Conservation (phyloP, 192 early-diverging fungal genomes). For the Rhizophagus clarus region DNA sequence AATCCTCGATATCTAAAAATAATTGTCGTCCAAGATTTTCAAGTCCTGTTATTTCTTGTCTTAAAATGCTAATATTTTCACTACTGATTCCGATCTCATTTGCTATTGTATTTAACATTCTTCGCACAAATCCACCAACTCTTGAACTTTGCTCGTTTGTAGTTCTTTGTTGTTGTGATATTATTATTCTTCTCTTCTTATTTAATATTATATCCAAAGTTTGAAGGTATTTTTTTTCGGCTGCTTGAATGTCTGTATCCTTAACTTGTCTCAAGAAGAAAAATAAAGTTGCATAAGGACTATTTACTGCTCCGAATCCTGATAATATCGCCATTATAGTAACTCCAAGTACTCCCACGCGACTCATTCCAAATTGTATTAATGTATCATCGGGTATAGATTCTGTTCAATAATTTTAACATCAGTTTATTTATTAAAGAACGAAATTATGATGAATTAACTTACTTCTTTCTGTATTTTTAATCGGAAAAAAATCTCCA, state of each 20-base stretch:
- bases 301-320: slow-evolving; percentile 93
- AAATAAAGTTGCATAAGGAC: slow-evolving; percentile 83
- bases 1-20: slow-evolving; percentile 78
- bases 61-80: slow-evolving; percentile 42
- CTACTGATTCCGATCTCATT: slow-evolving; percentile 23
- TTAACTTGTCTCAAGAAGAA: slow-evolving; percentile 71
- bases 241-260: slow-evolving; percentile 53
- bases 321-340: slow-evolving; percentile 92
- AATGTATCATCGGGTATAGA: slow-evolving; percentile 36
- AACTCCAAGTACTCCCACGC: slow-evolving; percentile 88
- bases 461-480: slow-evolving; percentile 38
- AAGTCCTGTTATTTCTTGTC: slow-evolving; percentile 56
- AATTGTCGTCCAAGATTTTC: slow-evolving; percentile 72
- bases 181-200: slow-evolving; percentile 65
- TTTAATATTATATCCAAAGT: slow-evolving; percentile 65
- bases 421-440: slow-evolving; percentile 24
- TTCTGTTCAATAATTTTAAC: slow-evolving; percentile 13
- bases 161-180: slow-evolving; percentile 34
- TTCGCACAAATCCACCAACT: slow-evolving; percentile 59
- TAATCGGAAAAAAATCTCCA: slow-evolving; percentile 60
- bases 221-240: slow-evolving; percentile 70
- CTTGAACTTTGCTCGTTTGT: slow-evolving; percentile 36
- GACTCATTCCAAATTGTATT: slow-evolving; percentile 75
- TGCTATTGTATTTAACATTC: slow-evolving; percentile 50
- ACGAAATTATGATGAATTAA: background rate